phyloP scores from a whole-genome alignment of 345 rosid species.

The Bruguiera gymnorhiza region DNA sequence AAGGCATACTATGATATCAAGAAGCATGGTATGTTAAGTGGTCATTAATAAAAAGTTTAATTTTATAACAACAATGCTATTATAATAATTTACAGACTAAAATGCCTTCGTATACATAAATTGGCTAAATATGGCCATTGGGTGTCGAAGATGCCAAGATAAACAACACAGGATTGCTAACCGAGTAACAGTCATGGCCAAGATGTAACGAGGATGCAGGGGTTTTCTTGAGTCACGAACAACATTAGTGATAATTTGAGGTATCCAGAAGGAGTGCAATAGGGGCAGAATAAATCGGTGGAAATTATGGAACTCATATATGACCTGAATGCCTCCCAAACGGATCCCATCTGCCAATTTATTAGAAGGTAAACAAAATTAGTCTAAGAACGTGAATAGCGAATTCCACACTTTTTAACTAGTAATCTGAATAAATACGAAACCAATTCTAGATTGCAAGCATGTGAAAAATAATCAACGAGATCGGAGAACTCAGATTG shows the following conservation, averaged over 20 bases:
- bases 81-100: no score
- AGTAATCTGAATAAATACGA: conserved; percentile 8
- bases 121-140: no score
- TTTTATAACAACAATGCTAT: no score
- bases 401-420: background rate
- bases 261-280: conserved; percentile 92
- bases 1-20: no score
- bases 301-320: conserved; percentile 86
- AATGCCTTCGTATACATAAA: no score
- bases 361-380: conserved; percentile 10
- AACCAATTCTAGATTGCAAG: background rate
- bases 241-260: conserved; percentile 78
- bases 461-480: background rate
- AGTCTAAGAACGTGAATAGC: background rate
- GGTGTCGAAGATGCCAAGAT: no score
- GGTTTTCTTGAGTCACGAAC: conserved; percentile 93
- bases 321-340: conserved; percentile 89
- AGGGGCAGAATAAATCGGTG: conserved; percentile 72
- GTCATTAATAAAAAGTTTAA: no score
- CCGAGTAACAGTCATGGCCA: conserved; percentile 89
- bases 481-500: background rate
- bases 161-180: conserved; percentile 46
- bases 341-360: conserved; percentile 85
- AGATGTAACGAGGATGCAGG: conserved; percentile 85
- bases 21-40: no score